Evolutionary conservation across 257 asterid genomes (phyloP), one percentile per base, ranked within the genome.

Genomic region (Oldenlandia corymbosa): DNA sequence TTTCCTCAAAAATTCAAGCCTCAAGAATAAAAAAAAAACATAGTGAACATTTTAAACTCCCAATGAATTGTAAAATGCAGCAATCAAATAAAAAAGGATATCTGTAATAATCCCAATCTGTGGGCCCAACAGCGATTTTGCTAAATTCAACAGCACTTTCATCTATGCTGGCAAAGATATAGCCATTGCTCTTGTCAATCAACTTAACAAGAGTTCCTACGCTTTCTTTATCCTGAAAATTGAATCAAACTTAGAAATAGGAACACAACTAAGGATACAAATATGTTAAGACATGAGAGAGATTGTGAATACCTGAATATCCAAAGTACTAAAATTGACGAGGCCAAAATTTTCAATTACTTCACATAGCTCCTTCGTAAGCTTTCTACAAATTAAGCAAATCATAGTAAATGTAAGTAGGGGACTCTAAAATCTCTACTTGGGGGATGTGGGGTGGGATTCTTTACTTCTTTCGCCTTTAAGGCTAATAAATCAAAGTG

Each of bases 121-220:
- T 81, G 1, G 90, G 74, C n/a, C 94, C 82, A 37, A 93, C 95
- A 32, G 99, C 96, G 24, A 92, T 71, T 80, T 92, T 92, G 85
- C 99, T 89, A 79, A 92, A 92, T 65, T 83, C 99, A 27, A 89
- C 85, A 11, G 96, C 97, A 68, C 86, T 90, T 42, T 83, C 88
- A 17, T 93, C 96, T 16, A 89, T 85, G 68, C 97, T 82, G 12
- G 90, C 87, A 69, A 90, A 93, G 79, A 93, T 85, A 71, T 87
- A 93, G 26, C 99, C 99, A 18, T 90, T 93, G 82, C 73, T 82
- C 87, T 93, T 90, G 90, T 90, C 99, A 62, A 93, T 85, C 76
- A 84, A 68, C 76, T 85, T 87, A 60, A 93, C 96, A 32, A 93
- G 91, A 73, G 80, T 87, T 31, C 96, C 99, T 32, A 93, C 99